Evolutionary conservation across 2,329 filamentous ascomycete species (phyloP), one percentile per base, ranked within the genome.

Genomic region (Ophiostoma triangulosporum): DNA sequence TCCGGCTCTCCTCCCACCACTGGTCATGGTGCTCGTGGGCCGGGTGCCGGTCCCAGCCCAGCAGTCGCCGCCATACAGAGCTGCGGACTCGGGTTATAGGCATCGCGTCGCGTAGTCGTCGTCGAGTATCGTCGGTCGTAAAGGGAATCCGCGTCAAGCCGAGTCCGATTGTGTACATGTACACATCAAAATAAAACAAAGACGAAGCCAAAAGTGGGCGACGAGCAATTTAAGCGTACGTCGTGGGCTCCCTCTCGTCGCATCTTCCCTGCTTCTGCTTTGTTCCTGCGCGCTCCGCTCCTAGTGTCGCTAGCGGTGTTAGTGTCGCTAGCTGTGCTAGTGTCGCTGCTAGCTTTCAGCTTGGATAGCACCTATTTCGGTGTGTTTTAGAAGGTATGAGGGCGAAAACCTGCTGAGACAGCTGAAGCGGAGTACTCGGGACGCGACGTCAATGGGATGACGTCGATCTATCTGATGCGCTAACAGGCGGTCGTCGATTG

Each of bases 1-100:
- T 59, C 17, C 64, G 62, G 29, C 60, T 61, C 26, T 65, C 65
- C 35, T 64, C 60, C 63, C 60, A 63, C 62, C 64, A 64, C 43
- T 53, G 56, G 3, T 64, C 60, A 33, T 58, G 59, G 31, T 61
- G 59, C 8, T 53, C 55, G n/a, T 60, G 60, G 17, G 48, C 43
- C 1, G 60, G 59, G 26, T 64, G 63, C 27, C 57, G 57, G 48
- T 65, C 62, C 64, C 62, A 66, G 53, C 65, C 64, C 7, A 67
- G 59, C 6, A 66, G 53, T 9, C 57, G 60, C n/a, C 59, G 57
- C 62, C 61, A 66, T 27, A 38, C 48, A 17, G 43, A 12, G 38
- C 11, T 43, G 38, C 24, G 38, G 20, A 17, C 9, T 22, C 20
- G 12, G 4, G 24, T 2, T 24, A 12, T 43, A 22, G 38, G 38